A percentile compares a stretch with the other conserved stretches of the same genome.
Evolutionary conservation across 2,329 filamentous ascomycete species (phyloP).

Genomic region (Beauveria bassiana): DNA sequence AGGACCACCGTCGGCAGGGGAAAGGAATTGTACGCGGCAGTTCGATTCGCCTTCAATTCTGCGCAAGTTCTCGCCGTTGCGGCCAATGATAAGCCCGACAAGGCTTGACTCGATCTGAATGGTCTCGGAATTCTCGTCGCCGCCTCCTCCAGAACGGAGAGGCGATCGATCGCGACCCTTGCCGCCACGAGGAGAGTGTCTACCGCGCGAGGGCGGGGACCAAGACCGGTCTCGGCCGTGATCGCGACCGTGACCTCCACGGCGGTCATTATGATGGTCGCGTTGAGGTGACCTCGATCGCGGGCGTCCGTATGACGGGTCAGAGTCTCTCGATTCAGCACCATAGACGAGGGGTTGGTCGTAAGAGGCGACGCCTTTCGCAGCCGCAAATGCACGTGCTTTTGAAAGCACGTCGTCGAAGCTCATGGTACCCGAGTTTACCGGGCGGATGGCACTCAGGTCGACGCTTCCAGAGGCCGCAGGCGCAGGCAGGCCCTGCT

Average conservation of each 20-base stretch:
- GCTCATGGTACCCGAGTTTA: constrained; percentile 73
- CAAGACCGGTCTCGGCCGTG: constrained; percentile 50
- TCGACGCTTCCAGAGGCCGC: constrained; percentile 70
- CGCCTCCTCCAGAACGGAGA: constrained; percentile 33
- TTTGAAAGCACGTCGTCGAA: constrained; percentile 80
- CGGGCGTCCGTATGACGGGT: constrained; percentile 54
- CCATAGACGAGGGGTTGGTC: constrained; percentile 46
- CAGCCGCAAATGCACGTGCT: constrained; percentile 72
- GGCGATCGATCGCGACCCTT: constrained; percentile 54
- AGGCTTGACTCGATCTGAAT: constrained; percentile 81
- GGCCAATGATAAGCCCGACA: constrained; percentile 84
- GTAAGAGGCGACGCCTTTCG: constrained; percentile 63
- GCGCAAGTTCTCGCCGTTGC: constrained; percentile 80
- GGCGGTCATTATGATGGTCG: constrained; percentile 72
- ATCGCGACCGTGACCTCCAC: constrained; percentile 47
- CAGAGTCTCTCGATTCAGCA: constrained; percentile 25
- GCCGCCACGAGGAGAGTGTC: constrained; percentile 52
- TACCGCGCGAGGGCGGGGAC: constrained; percentile 53
- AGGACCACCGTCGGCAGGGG: constrained; percentile 63
- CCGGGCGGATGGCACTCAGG: constrained; percentile 69
- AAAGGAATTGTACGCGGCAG: constrained; percentile 82
- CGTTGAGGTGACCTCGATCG: constrained; percentile 69
- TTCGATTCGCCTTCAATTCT: constrained; percentile 76
- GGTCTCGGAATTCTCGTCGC: constrained; percentile 68
- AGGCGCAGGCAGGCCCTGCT: constrained; percentile 55